A percentile compares a stretch with the other conserved stretches of the same genome.
These are phyloP conservation scores for Lactarius sp. DNA, from an alignment of 768 basidiomycete species.

Conservation along the genomic window DNA sequence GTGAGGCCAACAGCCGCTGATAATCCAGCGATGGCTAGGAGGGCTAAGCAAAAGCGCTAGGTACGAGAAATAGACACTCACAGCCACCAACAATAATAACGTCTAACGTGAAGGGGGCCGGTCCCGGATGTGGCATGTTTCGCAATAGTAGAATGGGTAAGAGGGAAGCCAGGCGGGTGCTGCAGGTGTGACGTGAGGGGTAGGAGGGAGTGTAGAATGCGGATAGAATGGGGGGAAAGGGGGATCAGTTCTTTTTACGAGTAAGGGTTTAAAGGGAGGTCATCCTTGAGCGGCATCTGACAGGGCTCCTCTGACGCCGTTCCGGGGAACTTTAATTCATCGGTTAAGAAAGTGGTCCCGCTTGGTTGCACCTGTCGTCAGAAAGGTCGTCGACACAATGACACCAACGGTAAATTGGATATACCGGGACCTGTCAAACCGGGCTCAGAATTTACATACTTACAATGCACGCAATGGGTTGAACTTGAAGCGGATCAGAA, in stretches of 20 bases:
- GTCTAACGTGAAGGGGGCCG: slow-evolving; percentile 15
- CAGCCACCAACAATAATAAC: slow-evolving; percentile 25
- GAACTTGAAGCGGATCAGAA: background rate
- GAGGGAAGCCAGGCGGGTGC: background rate
- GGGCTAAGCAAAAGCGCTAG: background rate
- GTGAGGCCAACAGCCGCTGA: slow-evolving; percentile 23
- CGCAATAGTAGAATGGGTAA: background rate
- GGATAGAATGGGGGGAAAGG: too few species aligned
- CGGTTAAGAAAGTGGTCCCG: slow-evolving; percentile 7
- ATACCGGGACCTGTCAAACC: background rate
- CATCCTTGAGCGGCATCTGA: background rate
- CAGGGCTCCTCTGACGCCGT: background rate
- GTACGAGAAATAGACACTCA: background rate
- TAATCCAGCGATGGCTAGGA: slow-evolving; percentile 21
- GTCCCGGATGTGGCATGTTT: slow-evolving; percentile 7
- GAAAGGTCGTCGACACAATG: background rate
- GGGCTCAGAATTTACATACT: background rate
- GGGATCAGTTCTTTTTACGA: background rate
- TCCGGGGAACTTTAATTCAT: slow-evolving; percentile 12
- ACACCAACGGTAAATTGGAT: background rate
- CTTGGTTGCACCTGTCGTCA: background rate
- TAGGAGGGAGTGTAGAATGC: background rate
- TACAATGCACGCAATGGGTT: background rate
- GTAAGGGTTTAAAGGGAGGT: background rate
- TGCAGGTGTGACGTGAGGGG: background rate